Evolutionary conservation across 129 eudicot genomes (phyloP).

Genomic region (Arctium lappa): DNA sequence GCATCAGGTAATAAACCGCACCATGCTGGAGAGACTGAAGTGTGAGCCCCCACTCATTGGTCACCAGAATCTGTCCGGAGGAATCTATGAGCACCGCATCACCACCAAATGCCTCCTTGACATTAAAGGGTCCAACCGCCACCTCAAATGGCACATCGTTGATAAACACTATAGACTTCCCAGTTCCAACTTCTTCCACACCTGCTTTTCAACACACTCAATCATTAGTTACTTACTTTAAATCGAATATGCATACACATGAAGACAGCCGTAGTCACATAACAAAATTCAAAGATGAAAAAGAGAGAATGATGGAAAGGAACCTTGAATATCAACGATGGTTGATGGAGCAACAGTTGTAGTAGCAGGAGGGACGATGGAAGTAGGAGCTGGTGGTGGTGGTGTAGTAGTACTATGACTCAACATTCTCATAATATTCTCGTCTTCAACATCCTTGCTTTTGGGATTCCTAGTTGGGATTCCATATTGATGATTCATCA

Average conservation of each 20-base stretch:
- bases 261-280: constrained; percentile 34
- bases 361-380: constrained; percentile 23
- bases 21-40: constrained; percentile 75
- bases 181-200: constrained; percentile 36
- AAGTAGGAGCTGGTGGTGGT: constrained; percentile 24
- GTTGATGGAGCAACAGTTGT: constrained; percentile 31
- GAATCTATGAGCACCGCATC: constrained; percentile 66
- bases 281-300: not conserved
- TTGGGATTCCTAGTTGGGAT: constrained; percentile 14
- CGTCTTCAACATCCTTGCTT: constrained; percentile 37
- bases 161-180: constrained; percentile 68
- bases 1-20: constrained; percentile 63
- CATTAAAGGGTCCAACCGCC: constrained; percentile 56
- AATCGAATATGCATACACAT: not conserved
- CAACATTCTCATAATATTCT: constrained; percentile 44
- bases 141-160: constrained; percentile 81
- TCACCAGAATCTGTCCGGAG: constrained; percentile 62
- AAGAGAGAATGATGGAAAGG: not conserved
- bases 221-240: not conserved
- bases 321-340: constrained; percentile 53
- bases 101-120: constrained; percentile 68
- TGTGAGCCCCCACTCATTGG: constrained; percentile 85
- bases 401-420: constrained; percentile 21
- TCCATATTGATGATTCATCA: constrained; percentile 45
- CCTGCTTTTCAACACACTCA: constrained; percentile 34